Evolutionary conservation across 768 basidiomycete genomes (phyloP).

Genomic region (Astraeus odoratus): DNA sequence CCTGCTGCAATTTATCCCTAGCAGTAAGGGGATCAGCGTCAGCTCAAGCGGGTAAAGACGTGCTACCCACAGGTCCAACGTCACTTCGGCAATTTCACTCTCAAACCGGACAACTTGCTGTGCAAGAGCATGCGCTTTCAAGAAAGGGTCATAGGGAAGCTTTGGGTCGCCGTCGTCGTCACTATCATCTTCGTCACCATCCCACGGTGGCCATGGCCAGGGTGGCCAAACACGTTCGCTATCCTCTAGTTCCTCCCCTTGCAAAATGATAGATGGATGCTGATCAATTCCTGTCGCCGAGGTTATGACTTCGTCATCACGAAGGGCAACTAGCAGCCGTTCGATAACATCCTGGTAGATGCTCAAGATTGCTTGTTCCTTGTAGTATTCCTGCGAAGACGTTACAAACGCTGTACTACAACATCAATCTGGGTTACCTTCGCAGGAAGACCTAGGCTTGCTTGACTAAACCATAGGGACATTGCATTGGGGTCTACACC

Average conservation of each 20-base stretch:
- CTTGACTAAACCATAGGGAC: constrained; percentile 81
- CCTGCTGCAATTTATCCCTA: constrained; percentile 64
- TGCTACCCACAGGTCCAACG: constrained; percentile 60
- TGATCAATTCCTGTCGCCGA: constrained; percentile 1
- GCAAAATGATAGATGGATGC: constrained; percentile 20
- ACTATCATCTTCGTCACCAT: constrained; percentile 48
- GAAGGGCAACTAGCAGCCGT: constrained; percentile 55
- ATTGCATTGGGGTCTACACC: constrained; percentile 82
- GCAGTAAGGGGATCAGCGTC: not conserved
- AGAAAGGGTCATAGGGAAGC: constrained; percentile 24
- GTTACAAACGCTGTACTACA: not conserved
- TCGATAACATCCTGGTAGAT: constrained; percentile 66
- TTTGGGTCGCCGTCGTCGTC: constrained; percentile 32
- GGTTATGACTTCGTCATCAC: constrained; percentile 33
- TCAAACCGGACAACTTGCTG: constrained; percentile 74
- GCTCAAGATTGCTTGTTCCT: constrained; percentile 62
- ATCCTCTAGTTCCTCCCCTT: constrained; percentile 34
- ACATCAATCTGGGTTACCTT: constrained; percentile 43
- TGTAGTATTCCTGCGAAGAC: constrained; percentile 72
- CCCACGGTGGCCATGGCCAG: constrained; percentile 87
- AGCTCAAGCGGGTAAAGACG: not conserved
- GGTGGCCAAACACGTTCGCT: constrained; percentile 55
- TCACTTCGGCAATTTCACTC: constrained; percentile 65
- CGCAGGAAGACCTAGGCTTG: constrained; percentile 74
- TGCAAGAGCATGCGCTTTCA: constrained; percentile 57